Base-by-base conservation (phyloP, 805 yeast species). In the Zygoascus biomembranicola region DNA sequence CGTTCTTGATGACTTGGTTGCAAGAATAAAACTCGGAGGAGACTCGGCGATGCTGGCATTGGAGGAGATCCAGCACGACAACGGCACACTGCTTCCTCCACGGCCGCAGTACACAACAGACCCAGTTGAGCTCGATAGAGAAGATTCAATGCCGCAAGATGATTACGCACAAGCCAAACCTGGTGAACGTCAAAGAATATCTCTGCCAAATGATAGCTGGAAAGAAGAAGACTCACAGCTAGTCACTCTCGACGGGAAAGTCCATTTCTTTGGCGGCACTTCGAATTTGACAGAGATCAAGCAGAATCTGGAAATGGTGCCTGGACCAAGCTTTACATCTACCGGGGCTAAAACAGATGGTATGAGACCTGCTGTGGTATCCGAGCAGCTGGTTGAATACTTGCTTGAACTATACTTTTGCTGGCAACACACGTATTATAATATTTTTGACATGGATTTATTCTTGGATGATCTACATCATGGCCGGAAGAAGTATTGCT, bases 341-440 rank as follows among this genome's bases (percentile, higher is more conserved):
- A 52, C 39, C 5, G 19, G 28, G 18, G 43, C 55, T 16, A 47
- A 43, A 9, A 26, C 47, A 19, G 49, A 20, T 19, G 18, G 41
- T 4, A 43, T 32, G 14, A 35, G 16, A 13, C 16, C 39, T 35
- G 39, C 16, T n/a, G 10, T 35, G 16, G 50, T 39, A 23, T 42
- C 47, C 3, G 52, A 46, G 18, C 42, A n/a, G 14, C 18, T 56
- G 18, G 42, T 57, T 19, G 52, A 49, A 8, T 55, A 58, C 44
- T 52, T 57, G 13, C 47, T 58, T 14, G 57, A 57, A 32, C 49
- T 58, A 39, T 58, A 56, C 43, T 58, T 57, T 47, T 56, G 59
- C 31, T 58, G 61, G 61, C 61, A 58, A 35, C 59, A 58, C 44
- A 46, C 55, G 13, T 56, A 52, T 42, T 55, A 56, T 46, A 55